phyloP scores from a whole-genome alignment of 2,329 filamentous ascomycete genomes.

The Xylariaceae sp. region DNA sequence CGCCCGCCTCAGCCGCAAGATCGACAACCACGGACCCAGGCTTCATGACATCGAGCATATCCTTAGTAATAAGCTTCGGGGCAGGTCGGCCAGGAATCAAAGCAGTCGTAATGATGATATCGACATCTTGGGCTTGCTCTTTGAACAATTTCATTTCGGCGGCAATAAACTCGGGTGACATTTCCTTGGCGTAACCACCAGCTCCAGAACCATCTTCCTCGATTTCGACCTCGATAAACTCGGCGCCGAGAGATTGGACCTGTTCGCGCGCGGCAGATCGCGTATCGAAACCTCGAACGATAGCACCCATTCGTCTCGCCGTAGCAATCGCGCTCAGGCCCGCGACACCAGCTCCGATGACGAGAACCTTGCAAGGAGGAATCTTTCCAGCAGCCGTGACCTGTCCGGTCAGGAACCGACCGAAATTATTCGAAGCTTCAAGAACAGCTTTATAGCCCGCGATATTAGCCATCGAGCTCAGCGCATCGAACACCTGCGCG shows the following conservation, averaged over 20 bases:
- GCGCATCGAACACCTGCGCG: constrained; percentile 81
- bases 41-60: constrained; percentile 80
- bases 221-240: constrained; percentile 83
- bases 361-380: constrained; percentile 82
- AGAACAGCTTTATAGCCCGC: constrained; percentile 89
- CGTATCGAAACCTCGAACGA: constrained; percentile 89
- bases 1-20: constrained; percentile 80
- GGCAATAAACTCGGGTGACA: constrained; percentile 90
- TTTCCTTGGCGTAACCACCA: constrained; percentile 87
- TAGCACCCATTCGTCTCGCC: constrained; percentile 79
- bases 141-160: constrained; percentile 91
- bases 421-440: constrained; percentile 85
- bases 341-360: constrained; percentile 87
- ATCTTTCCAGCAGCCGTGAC: constrained; percentile 89
- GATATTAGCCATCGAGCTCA: constrained; percentile 93
- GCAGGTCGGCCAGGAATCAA: constrained; percentile 81
- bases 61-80: constrained; percentile 77
- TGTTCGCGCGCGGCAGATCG: constrained; percentile 82
- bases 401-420: constrained; percentile 82
- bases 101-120: constrained; percentile 92
- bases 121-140: constrained; percentile 80
- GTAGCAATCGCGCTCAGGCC: constrained; percentile 86
- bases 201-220: constrained; percentile 80
- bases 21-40: constrained; percentile 87
- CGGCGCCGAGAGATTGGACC: constrained; percentile 83